Evolutionary conservation across 441 rosid genomes (phyloP), one percentile per base, ranked within the genome.

Genomic region (Adansonia grandidieri): DNA sequence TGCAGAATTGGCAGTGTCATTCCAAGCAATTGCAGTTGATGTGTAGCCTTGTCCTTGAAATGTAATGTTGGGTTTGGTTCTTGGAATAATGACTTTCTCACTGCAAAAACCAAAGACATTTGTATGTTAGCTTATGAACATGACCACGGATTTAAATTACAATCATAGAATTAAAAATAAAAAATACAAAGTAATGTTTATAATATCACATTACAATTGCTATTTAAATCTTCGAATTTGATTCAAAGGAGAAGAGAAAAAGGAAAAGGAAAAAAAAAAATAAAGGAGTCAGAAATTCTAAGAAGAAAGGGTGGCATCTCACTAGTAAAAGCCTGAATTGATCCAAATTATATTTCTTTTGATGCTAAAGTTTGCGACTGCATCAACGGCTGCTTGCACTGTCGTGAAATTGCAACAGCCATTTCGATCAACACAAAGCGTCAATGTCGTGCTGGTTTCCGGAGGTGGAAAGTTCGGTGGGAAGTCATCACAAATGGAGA

Each of bases 331-430:
- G 83, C 98, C 98, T 71, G 92, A 84, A 76, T 96, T 96, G 17
- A 96, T 93, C 92, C 96, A 91, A 10, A 93, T 81, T 9, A 96
- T 80, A 57, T 82, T 92, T 76, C 92, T 86, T 80, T 81, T 91
- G 82, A 64, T 82, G 87, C 91, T 91, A 40, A 74, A 85, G 82
- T 87, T 91, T 2, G 80, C 87, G 0, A 85, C 84, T 0, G 91
- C 86, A 76, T 93, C 95, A 1, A 96, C 85, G 11, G 99, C 97
- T 0, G 93, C 80, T 80, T 96, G 99, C 73, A 96, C 90, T 3
- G 91, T 85, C 1, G 95, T 93, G 87, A 93, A 96, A 71, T 93
- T 93, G 58, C 98, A 96, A 45, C 98, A 92, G 0, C 98, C 98
- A 0, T 89, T 90, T 62, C 79, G 79, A 74, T 96, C 98, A 0